These are phyloP conservation scores for Camellia granthamiana DNA, from an alignment of 148 eudicot genomes.

Conservation along the genomic window DNA sequence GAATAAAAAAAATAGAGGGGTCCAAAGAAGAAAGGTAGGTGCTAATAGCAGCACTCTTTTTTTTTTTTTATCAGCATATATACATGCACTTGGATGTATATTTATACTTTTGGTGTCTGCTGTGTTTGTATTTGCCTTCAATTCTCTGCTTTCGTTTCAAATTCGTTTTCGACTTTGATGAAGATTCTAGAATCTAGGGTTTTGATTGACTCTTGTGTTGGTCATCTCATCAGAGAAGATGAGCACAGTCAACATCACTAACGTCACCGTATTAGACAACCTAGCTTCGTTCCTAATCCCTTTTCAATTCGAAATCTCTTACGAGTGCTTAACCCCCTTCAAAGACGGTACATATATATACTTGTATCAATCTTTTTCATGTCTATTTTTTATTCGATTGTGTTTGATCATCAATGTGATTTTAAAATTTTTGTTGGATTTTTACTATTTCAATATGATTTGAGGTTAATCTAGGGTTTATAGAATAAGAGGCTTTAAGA, in stretches of 20 bases:
- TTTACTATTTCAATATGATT: background rate
- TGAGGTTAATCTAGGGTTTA: background rate
- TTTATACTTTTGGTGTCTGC: background rate
- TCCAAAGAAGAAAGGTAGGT: too few relatives aligned
- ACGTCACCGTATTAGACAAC: constrained; percentile 42
- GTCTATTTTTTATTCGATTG: background rate
- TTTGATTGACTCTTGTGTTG: background rate
- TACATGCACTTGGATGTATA: background rate
- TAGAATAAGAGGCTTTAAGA: background rate
- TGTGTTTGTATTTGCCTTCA: background rate
- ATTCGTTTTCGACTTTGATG: background rate
- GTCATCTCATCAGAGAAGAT: constrained; percentile 9
- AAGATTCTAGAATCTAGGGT: background rate
- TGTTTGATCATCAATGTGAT: constrained; percentile 2
- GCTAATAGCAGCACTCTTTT: too few relatives aligned
- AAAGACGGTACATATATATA: constrained; percentile 31
- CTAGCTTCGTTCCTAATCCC: constrained; percentile 42
- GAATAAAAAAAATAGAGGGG: too few relatives aligned
- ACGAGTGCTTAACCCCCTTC: constrained; percentile 42
- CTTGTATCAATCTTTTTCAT: too few relatives aligned
- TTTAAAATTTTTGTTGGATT: background rate
- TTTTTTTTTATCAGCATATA: too few relatives aligned
- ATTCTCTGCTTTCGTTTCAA: background rate
- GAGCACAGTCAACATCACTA: constrained; percentile 50
- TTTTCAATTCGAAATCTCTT: constrained; percentile 48